Evolutionary conservation across 208 protist species (phyloP), one percentile per base, ranked within the genome.

Genomic region (Acanthamoeba lenticulata): DNA sequence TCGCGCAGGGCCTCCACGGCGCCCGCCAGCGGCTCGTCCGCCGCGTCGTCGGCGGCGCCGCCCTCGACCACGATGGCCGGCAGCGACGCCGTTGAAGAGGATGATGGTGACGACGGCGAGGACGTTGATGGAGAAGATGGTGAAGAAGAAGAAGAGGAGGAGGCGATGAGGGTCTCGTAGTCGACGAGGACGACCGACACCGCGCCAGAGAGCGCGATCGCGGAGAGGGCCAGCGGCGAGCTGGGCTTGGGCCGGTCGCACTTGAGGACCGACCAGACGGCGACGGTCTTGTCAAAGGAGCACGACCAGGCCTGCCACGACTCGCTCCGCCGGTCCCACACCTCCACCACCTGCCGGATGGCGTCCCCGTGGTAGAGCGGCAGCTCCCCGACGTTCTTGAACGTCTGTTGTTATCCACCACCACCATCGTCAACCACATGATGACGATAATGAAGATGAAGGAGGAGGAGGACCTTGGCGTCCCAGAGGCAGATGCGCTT

Each of bases 401-500:
- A 91, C 13, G 85, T 91, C 85, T 91, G 85, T n/a, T n/a, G n/a
- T n/a, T n/a, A n/a, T n/a, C n/a, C n/a, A n/a, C n/a, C n/a, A n/a
- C n/a, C n/a, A n/a, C n/a, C n/a, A n/a, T n/a, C n/a, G n/a, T n/a
- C n/a, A n/a, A n/a, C n/a, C n/a, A n/a, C n/a, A n/a, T n/a, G n/a
- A n/a, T n/a, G n/a, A n/a, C n/a, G n/a, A n/a, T n/a, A n/a, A n/a
- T n/a, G n/a, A n/a, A n/a, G 74, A 42, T 24, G 42, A 79, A 24
- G 24, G 42, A 24, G 5, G 57, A 42, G 9, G n/a, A 40, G n/a
- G 52, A 44, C 85, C 85, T 91, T 91, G 60, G 85, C 49, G 52
- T 91, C 85, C 85, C 85, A 91, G 13, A 91, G 45, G 85, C 85
- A 91, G 29, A 91, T 91, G 19, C 85, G 49, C 42, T 91, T 91